Evolutionary conservation across 2,329 filamentous ascomycete genomes (phyloP), one percentile per base, ranked within the genome.

Genomic region (Fusarium domesticum): DNA sequence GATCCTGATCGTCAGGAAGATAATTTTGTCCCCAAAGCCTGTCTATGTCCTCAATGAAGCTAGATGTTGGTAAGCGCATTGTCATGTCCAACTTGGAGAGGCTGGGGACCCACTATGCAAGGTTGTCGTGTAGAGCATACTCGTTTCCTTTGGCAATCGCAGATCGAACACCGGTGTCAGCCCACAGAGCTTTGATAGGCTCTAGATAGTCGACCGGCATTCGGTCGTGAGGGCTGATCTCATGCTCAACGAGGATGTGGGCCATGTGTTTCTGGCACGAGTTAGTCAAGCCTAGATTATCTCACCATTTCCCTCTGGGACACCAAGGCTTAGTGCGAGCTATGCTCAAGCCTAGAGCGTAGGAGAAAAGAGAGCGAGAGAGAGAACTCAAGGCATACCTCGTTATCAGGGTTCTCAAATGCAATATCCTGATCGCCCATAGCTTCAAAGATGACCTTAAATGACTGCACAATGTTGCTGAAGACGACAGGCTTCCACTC

Each of bases 401-500:
- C 83, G 62, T 92, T 96, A 42, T 84, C 81, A 25, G 84, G 78
- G 54, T 85, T 79, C 60, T 89, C 85, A 57, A 95, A 96, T 14
- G 83, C 75, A 54, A 95, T 87, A 42, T 80, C 75, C 61, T 95
- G 82, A 60, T 95, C 85, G 48, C 85, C 78, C 91, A 97, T 97
- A 41, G 91, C 92, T 51, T 93, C 89, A 61, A 89, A 80, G 54
- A 96, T 86, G 57, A 91, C 83, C 66, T 91, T 89, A 73, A 96
- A 93, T 3, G 92, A 92, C 58, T 95, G 88, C 39, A 96, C 76
- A 54, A 97, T 79, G 68, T 98, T 98, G 69, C 85, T 91, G 70
- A 96, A 97, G 56, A 97, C 91, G 61, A 96, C 91, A 14, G 90
- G 87, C 59, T 93, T 90, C 79, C 89, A 95, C 75, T 96, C 89